A percentile compares a stretch with the other conserved stretches of the same genome.
Conservation (phyloP, 2,329 filamentous ascomycete genomes). For the Claviceps sp. region DNA sequence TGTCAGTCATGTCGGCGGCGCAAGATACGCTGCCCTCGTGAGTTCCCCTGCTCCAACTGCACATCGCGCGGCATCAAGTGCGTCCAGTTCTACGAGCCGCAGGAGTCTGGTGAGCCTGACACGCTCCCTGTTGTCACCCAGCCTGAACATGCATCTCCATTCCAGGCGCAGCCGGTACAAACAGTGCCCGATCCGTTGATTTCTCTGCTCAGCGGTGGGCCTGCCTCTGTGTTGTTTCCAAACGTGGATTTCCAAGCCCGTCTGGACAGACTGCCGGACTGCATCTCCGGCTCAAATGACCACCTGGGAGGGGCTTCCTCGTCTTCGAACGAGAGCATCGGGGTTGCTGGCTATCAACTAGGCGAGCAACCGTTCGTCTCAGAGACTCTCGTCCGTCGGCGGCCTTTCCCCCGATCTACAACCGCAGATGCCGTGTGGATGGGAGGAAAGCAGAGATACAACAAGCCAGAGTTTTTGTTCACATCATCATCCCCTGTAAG, state of each 20-base stretch:
- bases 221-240: background rate
- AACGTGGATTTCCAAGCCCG: constrained; percentile 1
- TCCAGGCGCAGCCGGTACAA: background rate
- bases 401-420: background rate
- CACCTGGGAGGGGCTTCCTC: background rate
- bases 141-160: background rate
- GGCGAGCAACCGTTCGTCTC: background rate
- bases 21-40: constrained; percentile 20
- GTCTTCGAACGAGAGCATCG: background rate
- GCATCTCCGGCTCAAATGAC: background rate
- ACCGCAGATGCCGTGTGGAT: background rate
- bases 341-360: background rate
- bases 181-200: background rate
- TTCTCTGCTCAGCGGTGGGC: background rate
- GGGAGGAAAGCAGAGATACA: background rate
- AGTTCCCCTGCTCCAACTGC: constrained; percentile 21
- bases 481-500: constrained; percentile 1
- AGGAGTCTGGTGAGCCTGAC: background rate
- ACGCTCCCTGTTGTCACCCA: no score
- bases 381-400: background rate
- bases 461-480: background rate
- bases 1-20: constrained; percentile 19
- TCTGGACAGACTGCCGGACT: constrained; percentile 1
- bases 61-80: constrained; percentile 17
- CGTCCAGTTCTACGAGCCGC: constrained; percentile 4